Evolutionary conservation across 164 flowering plant genomes (phyloP), one percentile per base, ranked within the genome.

Genomic region (Macadamia tetraphylla): DNA sequence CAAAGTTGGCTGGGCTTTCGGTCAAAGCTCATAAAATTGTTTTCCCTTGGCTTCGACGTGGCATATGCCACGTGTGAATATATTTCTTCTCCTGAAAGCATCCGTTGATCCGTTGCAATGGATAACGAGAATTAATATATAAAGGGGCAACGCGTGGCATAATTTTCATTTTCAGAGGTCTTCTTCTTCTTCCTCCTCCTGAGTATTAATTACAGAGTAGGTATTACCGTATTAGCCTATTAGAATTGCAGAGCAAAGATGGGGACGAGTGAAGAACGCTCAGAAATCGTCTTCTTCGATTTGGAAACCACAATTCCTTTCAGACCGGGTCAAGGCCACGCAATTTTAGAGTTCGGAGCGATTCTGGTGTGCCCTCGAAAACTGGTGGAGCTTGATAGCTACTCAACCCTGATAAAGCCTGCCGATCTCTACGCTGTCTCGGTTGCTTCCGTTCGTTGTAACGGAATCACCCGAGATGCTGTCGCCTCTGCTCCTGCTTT

Each of bases 311-410:
- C 90, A 0, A 74, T 88, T 0, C 97, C 97, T 10, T 70, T 71
- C 2, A 75, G 88, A 29, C 14, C 77, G 0, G 90, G 97, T 0
- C 92, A 89, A 69, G 75, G 86, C 7, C 75, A 48, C 65, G 81
- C 86, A 17, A 66, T 92, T 3, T 66, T 90, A 35, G 99, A 94
- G 73, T 92, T 94, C 73, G 99, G 99, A 23, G 84, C 96, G 43
- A 94, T 94, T 14, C 70, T 92, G 17, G 97, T 94, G 5, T 94
- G 99, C 80, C 94, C 98, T 15, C 84, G 77, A 63, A 90, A 81
- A 81, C 87, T 94, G 42, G 82, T 74, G 23, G 97, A 88, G 86
- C 81, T 90, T 23, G 64, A 77, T 29, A 78, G 66, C 77, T 94
- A 83, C 80, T 82, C 94, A 56, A 83, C 96, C 44, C 77, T 94